phyloP scores from a whole-genome alignment of 805 yeast species.

The Barnettozyma vustinii region DNA sequence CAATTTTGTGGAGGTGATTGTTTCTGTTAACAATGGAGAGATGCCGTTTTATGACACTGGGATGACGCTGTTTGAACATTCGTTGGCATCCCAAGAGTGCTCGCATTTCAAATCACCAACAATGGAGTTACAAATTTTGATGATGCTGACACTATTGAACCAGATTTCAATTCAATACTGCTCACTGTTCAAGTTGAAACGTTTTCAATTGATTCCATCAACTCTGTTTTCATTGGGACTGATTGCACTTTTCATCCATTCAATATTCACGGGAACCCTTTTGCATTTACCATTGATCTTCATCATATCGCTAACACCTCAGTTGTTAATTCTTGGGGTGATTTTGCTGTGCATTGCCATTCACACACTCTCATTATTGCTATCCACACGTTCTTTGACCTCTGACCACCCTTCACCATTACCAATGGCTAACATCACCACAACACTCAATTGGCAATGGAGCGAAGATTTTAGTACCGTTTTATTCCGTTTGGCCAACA shows the following conservation, averaged over 20 bases:
- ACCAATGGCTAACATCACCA: constrained; percentile 33
- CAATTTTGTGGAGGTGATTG: constrained; percentile 62
- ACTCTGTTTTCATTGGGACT: constrained; percentile 51
- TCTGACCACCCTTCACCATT: constrained; percentile 21
- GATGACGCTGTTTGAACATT: constrained; percentile 68
- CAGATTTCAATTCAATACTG: constrained; percentile 61
- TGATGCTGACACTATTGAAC: constrained; percentile 47
- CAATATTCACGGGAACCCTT: constrained; percentile 36
- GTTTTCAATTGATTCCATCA: constrained; percentile 59
- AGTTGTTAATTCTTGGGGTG: constrained; percentile 47
- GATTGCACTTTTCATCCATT: constrained; percentile 40
- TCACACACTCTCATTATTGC: constrained; percentile 52
- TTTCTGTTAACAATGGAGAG: constrained; percentile 50
- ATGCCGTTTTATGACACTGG: constrained; percentile 61
- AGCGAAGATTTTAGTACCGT: constrained; percentile 51
- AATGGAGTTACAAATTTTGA: constrained; percentile 38
- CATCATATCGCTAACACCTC: constrained; percentile 61
- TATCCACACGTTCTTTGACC: constrained; percentile 37
- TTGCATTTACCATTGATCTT: constrained; percentile 50
- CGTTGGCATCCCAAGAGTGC: constrained; percentile 70
- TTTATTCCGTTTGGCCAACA: neutral
- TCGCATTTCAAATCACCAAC: constrained; percentile 47
- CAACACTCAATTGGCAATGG: constrained; percentile 32
- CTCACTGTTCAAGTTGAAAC: constrained; percentile 47
- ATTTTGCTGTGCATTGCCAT: constrained; percentile 47